A percentile compares a stretch with the other conserved stretches of the same genome.
Evolutionary conservation across 768 basidiomycete genomes (phyloP).

Genomic region (Auricularia auricula-judae): DNA sequence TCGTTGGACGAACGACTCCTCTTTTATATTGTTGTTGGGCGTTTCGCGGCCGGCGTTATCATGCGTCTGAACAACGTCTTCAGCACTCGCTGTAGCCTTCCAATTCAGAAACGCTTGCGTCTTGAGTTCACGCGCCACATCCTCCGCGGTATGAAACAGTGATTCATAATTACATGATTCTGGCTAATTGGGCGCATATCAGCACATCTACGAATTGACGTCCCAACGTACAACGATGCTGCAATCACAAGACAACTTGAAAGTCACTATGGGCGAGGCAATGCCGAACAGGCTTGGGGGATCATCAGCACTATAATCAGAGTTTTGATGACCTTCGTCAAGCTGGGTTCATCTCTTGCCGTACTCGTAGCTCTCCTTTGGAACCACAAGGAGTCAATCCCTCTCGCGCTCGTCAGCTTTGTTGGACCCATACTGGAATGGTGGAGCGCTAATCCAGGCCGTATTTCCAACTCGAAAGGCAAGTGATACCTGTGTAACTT

Average conservation of each 20-base stretch:
- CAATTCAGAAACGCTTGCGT: not conserved
- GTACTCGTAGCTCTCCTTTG: not conserved
- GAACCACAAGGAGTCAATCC: not conserved
- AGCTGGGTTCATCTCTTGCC: not conserved
- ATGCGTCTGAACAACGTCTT: not conserved
- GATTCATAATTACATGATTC: not conserved
- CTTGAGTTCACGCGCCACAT: not conserved
- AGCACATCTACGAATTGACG: slow-evolving; percentile 43
- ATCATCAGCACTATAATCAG: slow-evolving; percentile 36
- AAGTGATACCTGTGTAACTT: not conserved
- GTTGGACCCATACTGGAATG: not conserved
- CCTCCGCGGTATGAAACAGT: slow-evolving; percentile 7
- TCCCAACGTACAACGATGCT: slow-evolving; percentile 65
- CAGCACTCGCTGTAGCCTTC: not conserved
- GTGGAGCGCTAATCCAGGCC: not conserved
- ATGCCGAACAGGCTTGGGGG: slow-evolving; percentile 38
- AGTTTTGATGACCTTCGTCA: slow-evolving; percentile 12
- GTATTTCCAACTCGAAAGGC: not conserved
- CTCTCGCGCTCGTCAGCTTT: not conserved
- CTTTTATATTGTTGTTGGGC: not conserved
- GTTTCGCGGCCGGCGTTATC: not conserved
- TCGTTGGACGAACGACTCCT: not conserved
- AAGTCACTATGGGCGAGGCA: slow-evolving; percentile 22
- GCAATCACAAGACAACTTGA: slow-evolving; percentile 56
- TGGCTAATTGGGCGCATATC: not conserved